Conservation (phyloP, 345 rosid genomes). For the Rhizophora apiculata region DNA sequence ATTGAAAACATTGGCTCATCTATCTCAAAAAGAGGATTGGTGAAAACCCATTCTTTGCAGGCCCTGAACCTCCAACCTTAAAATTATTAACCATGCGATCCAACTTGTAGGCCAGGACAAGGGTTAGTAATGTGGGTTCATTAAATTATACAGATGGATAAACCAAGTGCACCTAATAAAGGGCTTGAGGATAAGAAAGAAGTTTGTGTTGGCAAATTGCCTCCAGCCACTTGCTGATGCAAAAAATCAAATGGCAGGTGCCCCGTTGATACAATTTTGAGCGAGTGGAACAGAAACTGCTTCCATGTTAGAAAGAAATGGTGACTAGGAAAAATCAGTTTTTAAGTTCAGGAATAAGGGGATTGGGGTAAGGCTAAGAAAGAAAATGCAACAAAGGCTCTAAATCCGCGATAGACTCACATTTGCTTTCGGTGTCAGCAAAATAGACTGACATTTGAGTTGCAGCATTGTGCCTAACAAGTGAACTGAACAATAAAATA, state of each 20-base stretch:
- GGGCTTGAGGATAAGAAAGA: constrained; percentile 51
- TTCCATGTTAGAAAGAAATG: constrained; percentile 53
- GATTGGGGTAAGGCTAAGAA: background rate
- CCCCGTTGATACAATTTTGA: constrained; percentile 71
- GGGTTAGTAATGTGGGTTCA: constrained; percentile 36
- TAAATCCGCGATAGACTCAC: no score
- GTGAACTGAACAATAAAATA: background rate
- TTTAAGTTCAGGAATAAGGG: constrained; percentile 7
- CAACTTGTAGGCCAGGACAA: no score
- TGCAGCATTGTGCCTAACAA: background rate
- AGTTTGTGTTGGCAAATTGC: constrained; percentile 34
- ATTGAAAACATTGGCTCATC: background rate
- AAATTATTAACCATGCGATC: no score
- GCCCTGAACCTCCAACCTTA: no score
- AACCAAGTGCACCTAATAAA: constrained; percentile 50
- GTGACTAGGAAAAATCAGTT: background rate
- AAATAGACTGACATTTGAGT: background rate
- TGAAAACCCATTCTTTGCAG: no score
- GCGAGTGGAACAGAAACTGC: constrained; percentile 67
- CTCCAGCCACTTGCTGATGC: constrained; percentile 63
- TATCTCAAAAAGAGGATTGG: no score
- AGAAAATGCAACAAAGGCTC: no score
- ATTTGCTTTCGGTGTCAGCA: no score
- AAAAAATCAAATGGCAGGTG: constrained; percentile 85
- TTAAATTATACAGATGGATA: constrained; percentile 54